Conservation (phyloP, 2,329 filamentous ascomycete genomes). For the Aureobasidium sp. region DNA sequence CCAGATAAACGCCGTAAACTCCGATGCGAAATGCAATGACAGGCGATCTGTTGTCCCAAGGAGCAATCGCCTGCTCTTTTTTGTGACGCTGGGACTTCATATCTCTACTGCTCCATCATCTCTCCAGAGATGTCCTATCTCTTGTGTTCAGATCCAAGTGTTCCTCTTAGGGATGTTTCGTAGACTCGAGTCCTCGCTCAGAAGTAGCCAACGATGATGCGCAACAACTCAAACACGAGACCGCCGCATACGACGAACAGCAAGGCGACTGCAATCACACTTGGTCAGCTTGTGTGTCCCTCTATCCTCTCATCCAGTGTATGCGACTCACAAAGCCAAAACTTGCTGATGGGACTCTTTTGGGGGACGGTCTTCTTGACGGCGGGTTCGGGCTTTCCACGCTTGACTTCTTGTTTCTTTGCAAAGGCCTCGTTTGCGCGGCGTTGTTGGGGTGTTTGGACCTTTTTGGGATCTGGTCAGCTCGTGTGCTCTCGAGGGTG, state of each 20-base stretch:
- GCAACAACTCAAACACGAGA: constrained; percentile 50
- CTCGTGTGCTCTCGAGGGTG: neutral
- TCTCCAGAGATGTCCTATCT: neutral
- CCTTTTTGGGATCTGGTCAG: constrained; percentile 45
- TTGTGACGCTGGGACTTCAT: neutral
- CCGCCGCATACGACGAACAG: constrained; percentile 59
- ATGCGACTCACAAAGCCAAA: constrained; percentile 52
- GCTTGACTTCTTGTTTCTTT: constrained; percentile 63
- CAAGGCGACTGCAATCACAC: constrained; percentile 47
- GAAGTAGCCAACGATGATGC: constrained; percentile 35
- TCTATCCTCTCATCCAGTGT: neutral
- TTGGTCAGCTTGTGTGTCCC: constrained; percentile 39
- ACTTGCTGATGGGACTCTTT: constrained; percentile 44
- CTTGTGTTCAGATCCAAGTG: neutral
- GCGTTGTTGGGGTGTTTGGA: constrained; percentile 78
- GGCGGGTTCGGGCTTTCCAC: constrained; percentile 56
- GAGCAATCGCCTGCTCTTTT: neutral
- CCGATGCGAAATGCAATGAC: constrained; percentile 4
- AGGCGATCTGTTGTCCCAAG: neutral
- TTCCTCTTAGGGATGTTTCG: neutral
- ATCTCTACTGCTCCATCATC: neutral
- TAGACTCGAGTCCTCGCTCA: neutral
- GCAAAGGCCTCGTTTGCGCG: constrained; percentile 73
- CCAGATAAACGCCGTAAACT: neutral
- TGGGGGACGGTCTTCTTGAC: constrained; percentile 34